Conservation (phyloP, 1,139 yeast genomes). For the Saccharomyces hybrid region DNA sequence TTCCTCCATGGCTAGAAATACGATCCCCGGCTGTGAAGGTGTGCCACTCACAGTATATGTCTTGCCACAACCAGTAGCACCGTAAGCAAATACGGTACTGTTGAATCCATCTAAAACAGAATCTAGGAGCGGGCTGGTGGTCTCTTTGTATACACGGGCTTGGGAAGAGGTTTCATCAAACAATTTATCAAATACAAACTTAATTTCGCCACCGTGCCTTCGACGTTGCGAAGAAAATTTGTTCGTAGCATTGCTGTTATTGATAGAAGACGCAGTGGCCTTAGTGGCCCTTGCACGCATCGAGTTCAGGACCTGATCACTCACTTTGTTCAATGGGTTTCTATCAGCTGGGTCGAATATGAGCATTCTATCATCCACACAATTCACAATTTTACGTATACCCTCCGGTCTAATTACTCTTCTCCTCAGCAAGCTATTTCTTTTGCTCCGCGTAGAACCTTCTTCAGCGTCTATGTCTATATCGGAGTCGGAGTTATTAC, state of each 20-base stretch:
- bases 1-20: constrained; percentile 71
- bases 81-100: constrained; percentile 92
- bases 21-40: constrained; percentile 67
- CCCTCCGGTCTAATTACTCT: constrained; percentile 40
- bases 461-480: constrained; percentile 18
- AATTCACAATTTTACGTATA: constrained; percentile 65
- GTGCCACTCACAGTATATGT: constrained; percentile 86
- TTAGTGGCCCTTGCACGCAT: constrained; percentile 6
- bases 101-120: constrained; percentile 77
- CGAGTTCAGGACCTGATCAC: constrained; percentile 48
- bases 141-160: constrained; percentile 54
- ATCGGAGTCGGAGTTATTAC: constrained; percentile 2
- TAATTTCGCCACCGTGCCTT: constrained; percentile 41
- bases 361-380: constrained; percentile 82
- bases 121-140: constrained; percentile 67
- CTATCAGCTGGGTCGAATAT: constrained; percentile 79
- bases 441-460: constrained; percentile 17
- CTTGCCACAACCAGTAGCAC: constrained; percentile 98
- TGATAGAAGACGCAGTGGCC: background rate
- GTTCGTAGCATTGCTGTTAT: constrained; percentile 11
- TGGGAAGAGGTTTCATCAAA: constrained; percentile 64
- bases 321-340: constrained; percentile 58
- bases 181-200: constrained; percentile 77
- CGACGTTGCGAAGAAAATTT: background rate
- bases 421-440: constrained; percentile 15